Base-by-base conservation (phyloP, 805 yeast genomes). In the Pichia cephalocereana region DNA sequence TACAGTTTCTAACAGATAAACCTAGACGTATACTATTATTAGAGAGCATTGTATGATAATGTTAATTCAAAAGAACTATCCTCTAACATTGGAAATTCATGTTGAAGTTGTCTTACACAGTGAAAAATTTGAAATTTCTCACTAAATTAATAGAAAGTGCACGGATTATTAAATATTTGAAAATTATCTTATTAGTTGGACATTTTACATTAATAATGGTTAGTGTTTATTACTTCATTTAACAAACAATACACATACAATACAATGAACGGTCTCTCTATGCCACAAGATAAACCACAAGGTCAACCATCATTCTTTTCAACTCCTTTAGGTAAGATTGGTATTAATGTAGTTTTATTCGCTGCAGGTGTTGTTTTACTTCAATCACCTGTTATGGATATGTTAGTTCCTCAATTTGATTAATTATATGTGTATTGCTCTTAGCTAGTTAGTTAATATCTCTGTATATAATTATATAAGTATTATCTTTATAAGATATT, bases 351-450 rank as follows among this genome's bases (percentile, higher is more conserved):
- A 50, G 73, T 71, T 38, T 70, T 83, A 52, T 85, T 86, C 60
- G 77, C 76, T 49, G 79, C 84, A 43, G 93, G 93, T 63, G 85
- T 83, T 56, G 79, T 80, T 26, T 77, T 85, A 65, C 77, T 86
- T 57, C 87, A 82, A 70, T 82, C 89, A 43, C 83, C 90, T 56
- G 67, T 83, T 59, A 82, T 83, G 86, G 91, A 84, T 49, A 77
- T 82, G 78, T 69, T 85, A 69, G 89, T 83, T 58, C 93, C 93
- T 46, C 91, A 84, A 56, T 57, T 67, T 41, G 64, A 58, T 52
- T 61, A 56, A 41, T 19, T 37, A 17, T 14, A 6, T 7, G 17
- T 14, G 14, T 11, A 3, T n/a, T n/a, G n/a, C n/a, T 7, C 17
- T 34, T 34, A 6, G 37, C 18, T 15, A 7, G 6, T 34, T 7